Evolutionary conservation across 805 yeast genomes (phyloP), one percentile per base, ranked within the genome.

Genomic region (Dipodascopsis uninucleata): DNA sequence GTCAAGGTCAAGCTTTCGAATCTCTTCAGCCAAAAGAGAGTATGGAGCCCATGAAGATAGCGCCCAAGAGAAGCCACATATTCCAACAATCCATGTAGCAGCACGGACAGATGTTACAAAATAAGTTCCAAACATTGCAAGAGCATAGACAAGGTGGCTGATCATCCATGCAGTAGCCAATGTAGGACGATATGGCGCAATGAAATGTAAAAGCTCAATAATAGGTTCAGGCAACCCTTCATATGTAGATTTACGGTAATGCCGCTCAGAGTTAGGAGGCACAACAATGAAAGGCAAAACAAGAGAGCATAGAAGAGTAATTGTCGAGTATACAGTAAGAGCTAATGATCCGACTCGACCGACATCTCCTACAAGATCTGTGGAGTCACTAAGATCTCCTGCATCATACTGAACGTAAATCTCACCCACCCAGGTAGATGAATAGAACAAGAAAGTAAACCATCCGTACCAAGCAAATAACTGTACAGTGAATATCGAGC

Each of bases 391-490:
- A 4, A 43, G 36, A 22, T 43, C 52, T 24, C 41, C 46, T 14
- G 46, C 43, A 25, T 44, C 52, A 39, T 50, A 50, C 16, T 52
- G 53, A n/a, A 50, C 63, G 61, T 75, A 78, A n/a, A 79, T 62
- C 48, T 77, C 82, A 0, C 82, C 82, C 14, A 79, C 82, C 61
- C 78, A 79, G 0, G 83, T 77, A 3, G 84, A 75, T 3, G 83
- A 77, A 57, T 79, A 79, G 52, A 79, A 79, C 31, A 79, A 57
- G 72, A 80, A 71, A 2, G 85, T 83, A 62, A 79, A 79, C 64
- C 81, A 79, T 6, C 82, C 82, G 36, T 79, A 74, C 84, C 84
- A 80, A 1, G 83, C 83, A 61, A 77, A 76, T 44, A 79, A 74
- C 60, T 79, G 82, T 1, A 78, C 77, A 36, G 63, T 66, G 54